A percentile compares a stretch with the other conserved stretches of the same genome.
phyloP scores from a whole-genome alignment of 108 stramenopile genomes.

The Pseudonitzschia multiseries region DNA sequence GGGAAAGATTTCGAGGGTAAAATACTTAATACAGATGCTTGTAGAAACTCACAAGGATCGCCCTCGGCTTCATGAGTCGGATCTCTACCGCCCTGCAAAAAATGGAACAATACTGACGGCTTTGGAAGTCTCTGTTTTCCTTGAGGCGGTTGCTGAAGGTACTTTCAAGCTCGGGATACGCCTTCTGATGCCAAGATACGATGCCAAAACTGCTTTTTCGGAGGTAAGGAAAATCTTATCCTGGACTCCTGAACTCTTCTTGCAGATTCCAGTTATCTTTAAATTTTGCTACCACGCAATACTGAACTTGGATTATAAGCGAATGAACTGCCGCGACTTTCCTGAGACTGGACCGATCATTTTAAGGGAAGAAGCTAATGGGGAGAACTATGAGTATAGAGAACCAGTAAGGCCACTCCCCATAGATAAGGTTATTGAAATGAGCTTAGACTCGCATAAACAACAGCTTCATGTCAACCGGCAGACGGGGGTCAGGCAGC shows the following conservation, averaged over 20 bases:
- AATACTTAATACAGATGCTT: too few species aligned
- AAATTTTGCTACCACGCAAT: conserved; percentile 1
- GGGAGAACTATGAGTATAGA: conserved; percentile 10
- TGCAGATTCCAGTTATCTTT: conserved; percentile 12
- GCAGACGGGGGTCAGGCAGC: not conserved
- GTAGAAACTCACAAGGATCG: not conserved
- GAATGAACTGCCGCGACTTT: not conserved
- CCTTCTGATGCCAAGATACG: conserved; percentile 37
- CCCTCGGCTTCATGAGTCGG: not conserved
- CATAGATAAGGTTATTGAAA: conserved; percentile 24
- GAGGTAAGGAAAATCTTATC: not conserved
- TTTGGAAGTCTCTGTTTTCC: conserved; percentile 31
- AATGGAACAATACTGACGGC: conserved; percentile 28
- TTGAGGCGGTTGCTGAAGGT: not conserved
- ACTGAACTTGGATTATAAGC: conserved; percentile 17
- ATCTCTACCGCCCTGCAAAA: conserved; percentile 30
- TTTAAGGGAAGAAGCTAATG: conserved; percentile 8
- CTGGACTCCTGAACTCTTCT: conserved; percentile 9
- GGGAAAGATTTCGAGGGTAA: too few species aligned
- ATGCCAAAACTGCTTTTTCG: not conserved
- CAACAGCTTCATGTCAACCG: not conserved
- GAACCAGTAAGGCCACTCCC: conserved; percentile 22
- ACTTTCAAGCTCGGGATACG: conserved; percentile 29
- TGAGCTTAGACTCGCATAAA: not conserved
- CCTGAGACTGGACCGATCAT: conserved; percentile 27